phyloP scores from a whole-genome alignment of 148 eudicot genomes.

The Vaccinium corymbosum region DNA sequence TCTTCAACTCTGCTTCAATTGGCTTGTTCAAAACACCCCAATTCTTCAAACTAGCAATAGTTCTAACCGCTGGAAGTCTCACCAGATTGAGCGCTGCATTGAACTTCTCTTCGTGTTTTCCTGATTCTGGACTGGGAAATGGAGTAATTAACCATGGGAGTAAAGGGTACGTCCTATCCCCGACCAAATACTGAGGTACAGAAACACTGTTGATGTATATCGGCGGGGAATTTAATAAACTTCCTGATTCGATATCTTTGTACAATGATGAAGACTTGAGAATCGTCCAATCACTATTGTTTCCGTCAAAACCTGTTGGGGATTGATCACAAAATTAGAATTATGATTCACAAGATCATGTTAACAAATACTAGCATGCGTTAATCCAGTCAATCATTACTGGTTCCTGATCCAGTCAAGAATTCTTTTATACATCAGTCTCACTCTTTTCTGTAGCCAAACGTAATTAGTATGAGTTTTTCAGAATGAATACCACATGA shows the following conservation, averaged over 20 bases:
- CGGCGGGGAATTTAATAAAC: constrained; percentile 32
- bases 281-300: constrained; percentile 34
- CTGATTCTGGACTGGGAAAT: constrained; percentile 31
- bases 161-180: constrained; percentile 56
- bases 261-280: constrained; percentile 57
- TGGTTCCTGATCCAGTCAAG: too few relatives aligned
- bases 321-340: background rate
- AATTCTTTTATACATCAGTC: too few relatives aligned
- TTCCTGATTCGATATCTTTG: constrained; percentile 52
- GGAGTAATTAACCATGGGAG: constrained; percentile 75
- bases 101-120: constrained; percentile 39
- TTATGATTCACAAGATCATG: background rate
- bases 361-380: background rate
- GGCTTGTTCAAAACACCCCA: constrained; percentile 80
- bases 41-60: constrained; percentile 62
- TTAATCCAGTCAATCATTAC: background rate
- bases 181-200: constrained; percentile 68
- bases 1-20: constrained; percentile 53
- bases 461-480: too few relatives aligned
- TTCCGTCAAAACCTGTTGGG: constrained; percentile 27
- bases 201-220: constrained; percentile 27
- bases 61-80: constrained; percentile 33
- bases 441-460: too few relatives aligned
- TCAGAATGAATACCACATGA: too few relatives aligned
- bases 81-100: constrained; percentile 31